Evolutionary conservation across 345 rosid genomes (phyloP).

Genomic region (Viola odorata): DNA sequence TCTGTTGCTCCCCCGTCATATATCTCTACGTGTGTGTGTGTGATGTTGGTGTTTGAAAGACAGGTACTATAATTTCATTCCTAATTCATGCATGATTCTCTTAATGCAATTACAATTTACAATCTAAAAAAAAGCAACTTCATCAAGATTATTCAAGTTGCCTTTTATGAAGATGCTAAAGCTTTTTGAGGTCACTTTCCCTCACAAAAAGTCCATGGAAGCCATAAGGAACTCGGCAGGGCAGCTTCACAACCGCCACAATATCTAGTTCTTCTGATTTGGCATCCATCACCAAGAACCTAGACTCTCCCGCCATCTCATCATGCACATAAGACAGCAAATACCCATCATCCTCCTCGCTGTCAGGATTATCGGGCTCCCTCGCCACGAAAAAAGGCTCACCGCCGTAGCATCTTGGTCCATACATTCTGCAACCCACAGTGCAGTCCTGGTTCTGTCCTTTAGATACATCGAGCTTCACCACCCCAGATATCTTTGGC

Average conservation of each 20-base stretch:
- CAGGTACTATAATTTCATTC: no score
- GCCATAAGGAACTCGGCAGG: constrained; percentile 50
- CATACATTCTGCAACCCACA: constrained; percentile 37
- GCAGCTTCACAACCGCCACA: constrained; percentile 51
- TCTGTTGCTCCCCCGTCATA: no score
- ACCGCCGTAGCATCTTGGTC: constrained; percentile 46
- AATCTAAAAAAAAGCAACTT: no score
- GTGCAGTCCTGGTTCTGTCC: constrained; percentile 33
- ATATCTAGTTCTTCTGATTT: constrained; percentile 42
- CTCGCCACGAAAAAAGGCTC: constrained; percentile 59
- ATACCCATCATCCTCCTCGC: constrained; percentile 56
- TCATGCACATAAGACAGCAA: constrained; percentile 45
- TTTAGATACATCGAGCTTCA: constrained; percentile 40
- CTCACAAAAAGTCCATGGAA: constrained; percentile 37
- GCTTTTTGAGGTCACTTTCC: constrained; percentile 32
- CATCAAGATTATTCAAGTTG: no score
- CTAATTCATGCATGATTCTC: no score
- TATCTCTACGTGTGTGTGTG: no score
- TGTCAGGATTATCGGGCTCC: constrained; percentile 33
- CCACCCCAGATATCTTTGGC: constrained; percentile 50
- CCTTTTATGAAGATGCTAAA: neutral
- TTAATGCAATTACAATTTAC: no score
- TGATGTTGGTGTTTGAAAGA: no score
- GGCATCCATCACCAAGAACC: constrained; percentile 58
- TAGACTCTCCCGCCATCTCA: constrained; percentile 45